Conservation (phyloP, 345 rosid genomes). For the Hypericum androsaemum region DNA sequence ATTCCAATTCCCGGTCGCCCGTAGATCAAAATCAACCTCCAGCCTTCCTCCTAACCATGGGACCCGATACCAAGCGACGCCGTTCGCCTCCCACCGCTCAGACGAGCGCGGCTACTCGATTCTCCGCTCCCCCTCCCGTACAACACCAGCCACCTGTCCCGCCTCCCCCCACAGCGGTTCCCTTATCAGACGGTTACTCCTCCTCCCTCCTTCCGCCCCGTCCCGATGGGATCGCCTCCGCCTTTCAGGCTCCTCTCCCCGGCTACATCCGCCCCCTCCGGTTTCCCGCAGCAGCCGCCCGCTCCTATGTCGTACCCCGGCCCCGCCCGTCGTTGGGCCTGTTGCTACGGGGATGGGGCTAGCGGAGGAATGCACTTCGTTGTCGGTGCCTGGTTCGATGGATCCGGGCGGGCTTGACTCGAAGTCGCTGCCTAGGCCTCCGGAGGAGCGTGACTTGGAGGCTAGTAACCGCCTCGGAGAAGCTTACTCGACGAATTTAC, state of each 20-base stretch:
- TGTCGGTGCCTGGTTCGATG: conserved; percentile 70
- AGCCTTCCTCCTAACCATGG: too few relatives aligned
- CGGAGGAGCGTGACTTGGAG: conserved; percentile 79
- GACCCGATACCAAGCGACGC: too few relatives aligned
- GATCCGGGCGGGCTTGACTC: conserved; percentile 65
- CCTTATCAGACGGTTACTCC: conserved; percentile 36
- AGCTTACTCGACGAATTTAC: conserved; percentile 65
- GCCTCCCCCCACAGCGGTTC: conserved; percentile 47
- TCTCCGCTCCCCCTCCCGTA: conserved; percentile 29
- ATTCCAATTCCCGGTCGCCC: too few relatives aligned
- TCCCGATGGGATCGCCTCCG: conserved; percentile 56
- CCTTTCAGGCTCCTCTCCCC: too few relatives aligned
- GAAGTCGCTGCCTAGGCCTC: conserved; percentile 80
- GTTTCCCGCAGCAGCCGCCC: conserved; percentile 2
- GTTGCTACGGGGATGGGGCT: conserved; percentile 40
- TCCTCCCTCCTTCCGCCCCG: conserved; percentile 37
- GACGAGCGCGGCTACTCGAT: conserved; percentile 5
- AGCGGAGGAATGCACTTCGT: conserved; percentile 76
- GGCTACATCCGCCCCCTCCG: conserved; percentile 19
- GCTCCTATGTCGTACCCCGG: conserved; percentile 16
- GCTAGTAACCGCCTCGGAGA: conserved; percentile 38
- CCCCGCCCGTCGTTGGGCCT: conserved; percentile 38
- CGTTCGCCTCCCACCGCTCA: too few relatives aligned
- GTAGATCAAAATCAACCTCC: too few relatives aligned
- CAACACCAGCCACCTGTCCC: conserved; percentile 15